These are phyloP conservation scores for Plenodomus biglobosus DNA, from an alignment of 2,329 filamentous ascomycete species.

Conservation along the genomic window DNA sequence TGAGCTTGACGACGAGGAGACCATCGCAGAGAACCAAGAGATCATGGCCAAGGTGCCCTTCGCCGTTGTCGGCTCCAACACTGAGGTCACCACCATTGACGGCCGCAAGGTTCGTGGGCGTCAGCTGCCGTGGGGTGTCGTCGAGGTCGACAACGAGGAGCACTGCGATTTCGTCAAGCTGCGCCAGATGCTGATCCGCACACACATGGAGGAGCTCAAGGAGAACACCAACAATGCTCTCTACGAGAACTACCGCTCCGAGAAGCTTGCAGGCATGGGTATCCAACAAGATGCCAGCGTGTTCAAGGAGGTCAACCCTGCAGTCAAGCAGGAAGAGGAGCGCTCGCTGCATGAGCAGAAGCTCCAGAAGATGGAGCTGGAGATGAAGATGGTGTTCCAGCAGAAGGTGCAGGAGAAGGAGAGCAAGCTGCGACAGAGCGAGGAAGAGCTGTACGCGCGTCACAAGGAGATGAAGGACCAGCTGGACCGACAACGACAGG, in stretches of 20 bases:
- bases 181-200: constrained; percentile 99
- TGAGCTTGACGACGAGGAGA: constrained; percentile 98
- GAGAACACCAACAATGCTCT: constrained; percentile 99
- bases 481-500: constrained; percentile 88
- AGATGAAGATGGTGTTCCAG: constrained; percentile 99
- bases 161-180: constrained; percentile 99
- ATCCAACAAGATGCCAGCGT: constrained; percentile 98
- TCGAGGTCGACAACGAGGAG: constrained; percentile 99
- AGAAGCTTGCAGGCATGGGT: constrained; percentile 98
- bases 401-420: constrained; percentile 99
- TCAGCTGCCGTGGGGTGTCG: constrained; percentile 96
- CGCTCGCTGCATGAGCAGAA: constrained; percentile 98
- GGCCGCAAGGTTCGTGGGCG: constrained; percentile 95
- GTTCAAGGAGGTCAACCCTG: constrained; percentile 99
- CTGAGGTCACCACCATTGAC: constrained; percentile 86
- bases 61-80: constrained; percentile 94
- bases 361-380: constrained; percentile 99
- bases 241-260: constrained; percentile 99
- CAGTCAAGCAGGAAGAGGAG: constrained; percentile 99
- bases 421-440: constrained; percentile 98
- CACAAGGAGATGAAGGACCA: constrained; percentile 99
- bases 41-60: constrained; percentile 99
- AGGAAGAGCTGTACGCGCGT: constrained; percentile 96
- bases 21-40: constrained; percentile 99
- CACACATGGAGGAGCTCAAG: constrained; percentile 99